phyloP scores from a whole-genome alignment of 352 stramenopile genomes.

The Globisporangium rhizosaccharum region DNA sequence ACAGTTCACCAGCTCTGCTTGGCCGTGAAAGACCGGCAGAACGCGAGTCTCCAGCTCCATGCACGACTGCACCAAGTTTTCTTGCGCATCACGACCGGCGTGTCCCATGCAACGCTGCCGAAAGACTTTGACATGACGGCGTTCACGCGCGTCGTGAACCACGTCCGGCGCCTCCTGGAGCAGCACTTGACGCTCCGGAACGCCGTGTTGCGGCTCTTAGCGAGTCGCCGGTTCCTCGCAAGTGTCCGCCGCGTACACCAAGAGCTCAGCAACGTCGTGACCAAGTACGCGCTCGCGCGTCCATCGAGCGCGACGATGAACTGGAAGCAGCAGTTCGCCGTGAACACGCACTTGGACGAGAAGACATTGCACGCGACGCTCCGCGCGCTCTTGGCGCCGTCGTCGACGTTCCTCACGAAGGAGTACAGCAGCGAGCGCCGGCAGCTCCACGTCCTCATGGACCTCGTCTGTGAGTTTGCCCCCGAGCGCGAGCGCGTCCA shows the following conservation, averaged over 20 bases:
- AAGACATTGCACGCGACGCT: conserved; percentile 51
- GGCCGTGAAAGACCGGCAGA: conserved; percentile 35
- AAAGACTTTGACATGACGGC: conserved; percentile 22
- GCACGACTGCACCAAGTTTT: conserved; percentile 44
- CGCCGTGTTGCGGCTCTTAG: conserved; percentile 27
- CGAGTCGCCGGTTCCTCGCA: conserved; percentile 41
- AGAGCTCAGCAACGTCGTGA: conserved; percentile 33
- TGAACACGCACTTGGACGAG: conserved; percentile 52
- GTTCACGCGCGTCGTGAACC: conserved; percentile 41
- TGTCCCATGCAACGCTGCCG: conserved; percentile 19
- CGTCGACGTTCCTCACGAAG: conserved; percentile 52
- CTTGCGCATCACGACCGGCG: conserved; percentile 29
- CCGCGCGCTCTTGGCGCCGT: conserved; percentile 38
- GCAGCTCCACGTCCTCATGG: conserved; percentile 53
- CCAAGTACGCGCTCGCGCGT: conserved; percentile 23
- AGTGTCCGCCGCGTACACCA: conserved; percentile 28
- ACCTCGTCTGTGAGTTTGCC: conserved; percentile 48
- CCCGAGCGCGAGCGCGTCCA: conserved; percentile 21
- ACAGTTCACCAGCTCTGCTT: conserved; percentile 36
- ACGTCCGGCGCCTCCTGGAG: conserved; percentile 33
- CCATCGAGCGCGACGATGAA: conserved; percentile 24
- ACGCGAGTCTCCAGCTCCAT: conserved; percentile 38
- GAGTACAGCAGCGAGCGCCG: conserved; percentile 43
- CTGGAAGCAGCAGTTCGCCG: conserved; percentile 44
- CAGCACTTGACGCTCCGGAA: conserved; percentile 38